Percentiles rank a stretch among this genome's conserved stretches.
These are phyloP conservation scores for Elaeagnus macrophylla DNA, from an alignment of 306 rosid species.

Conservation along the genomic window DNA sequence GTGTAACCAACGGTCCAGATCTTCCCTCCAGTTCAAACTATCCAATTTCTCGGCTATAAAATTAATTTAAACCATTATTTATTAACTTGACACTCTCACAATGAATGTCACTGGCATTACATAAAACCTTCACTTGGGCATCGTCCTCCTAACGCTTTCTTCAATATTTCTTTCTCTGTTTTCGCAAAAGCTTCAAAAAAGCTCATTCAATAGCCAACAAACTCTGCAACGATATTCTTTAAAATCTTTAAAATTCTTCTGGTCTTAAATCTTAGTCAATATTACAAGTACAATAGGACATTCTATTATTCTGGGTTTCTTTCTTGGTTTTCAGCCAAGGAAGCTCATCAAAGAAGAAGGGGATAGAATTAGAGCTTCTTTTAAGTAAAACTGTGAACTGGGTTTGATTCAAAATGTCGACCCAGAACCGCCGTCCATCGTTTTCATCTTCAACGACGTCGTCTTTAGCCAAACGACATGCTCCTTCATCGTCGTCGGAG, in stretches of 20 bases:
- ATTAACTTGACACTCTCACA: slow-evolving; percentile 25
- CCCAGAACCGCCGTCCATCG: slow-evolving; percentile 65
- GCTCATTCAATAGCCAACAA: no score
- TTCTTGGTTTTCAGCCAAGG: slow-evolving; percentile 24
- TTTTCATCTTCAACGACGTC: slow-evolving; percentile 68
- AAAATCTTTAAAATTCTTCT: background rate
- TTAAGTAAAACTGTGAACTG: slow-evolving; percentile 8
- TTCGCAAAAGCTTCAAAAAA: no score
- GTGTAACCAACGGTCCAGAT: slow-evolving; percentile 51
- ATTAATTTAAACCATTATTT: slow-evolving; percentile 19
- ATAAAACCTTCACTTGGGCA: slow-evolving; percentile 4
- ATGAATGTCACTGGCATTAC: background rate
- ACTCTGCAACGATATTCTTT: slow-evolving; percentile 13
- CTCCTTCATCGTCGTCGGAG: slow-evolving; percentile 40
- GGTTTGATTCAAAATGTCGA: slow-evolving; percentile 40
- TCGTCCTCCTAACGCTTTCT: slow-evolving; percentile 10
- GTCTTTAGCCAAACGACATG: slow-evolving; percentile 69
- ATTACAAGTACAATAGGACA: background rate
- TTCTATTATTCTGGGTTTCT: slow-evolving; percentile 18
- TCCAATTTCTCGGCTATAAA: slow-evolving; percentile 50
- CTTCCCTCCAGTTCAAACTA: slow-evolving; percentile 38
- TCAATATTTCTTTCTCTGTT: slow-evolving; percentile 22
- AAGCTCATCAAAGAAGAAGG: slow-evolving; percentile 2
- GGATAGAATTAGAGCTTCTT: background rate
- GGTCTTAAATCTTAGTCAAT: background rate